A percentile compares a stretch with the other conserved stretches of the same genome.
Conservation (phyloP, 1,284 basidiomycete genomes). For the Rhodotorula mucilaginosa region DNA sequence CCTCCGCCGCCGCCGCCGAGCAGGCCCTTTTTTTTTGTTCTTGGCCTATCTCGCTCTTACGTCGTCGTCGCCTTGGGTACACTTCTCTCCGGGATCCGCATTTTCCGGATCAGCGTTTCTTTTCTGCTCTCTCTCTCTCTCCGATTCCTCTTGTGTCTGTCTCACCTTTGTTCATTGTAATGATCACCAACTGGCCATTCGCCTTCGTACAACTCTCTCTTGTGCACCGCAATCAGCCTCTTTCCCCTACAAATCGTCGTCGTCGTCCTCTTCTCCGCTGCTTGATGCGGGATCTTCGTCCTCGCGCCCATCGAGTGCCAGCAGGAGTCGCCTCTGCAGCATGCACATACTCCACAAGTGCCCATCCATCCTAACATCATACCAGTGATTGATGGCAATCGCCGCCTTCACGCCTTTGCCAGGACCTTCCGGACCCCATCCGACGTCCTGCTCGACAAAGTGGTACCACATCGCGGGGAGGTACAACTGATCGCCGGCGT, state of each 20-base stretch:
- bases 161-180: not conserved
- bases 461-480: constrained; percentile 78
- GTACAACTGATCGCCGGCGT: constrained; percentile 76
- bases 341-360: constrained; percentile 65
- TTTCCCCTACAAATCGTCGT: not conserved
- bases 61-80: too few relatives aligned
- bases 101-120: not conserved
- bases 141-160: not conserved
- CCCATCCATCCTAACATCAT: constrained; percentile 67
- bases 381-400: constrained; percentile 74
- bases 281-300: constrained; percentile 1
- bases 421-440: not conserved
- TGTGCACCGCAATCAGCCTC: not conserved
- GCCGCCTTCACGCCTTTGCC: constrained; percentile 49
- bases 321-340: constrained; percentile 56
- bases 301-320: constrained; percentile 24
- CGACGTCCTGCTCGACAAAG: constrained; percentile 38
- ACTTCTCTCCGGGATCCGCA: not conserved
- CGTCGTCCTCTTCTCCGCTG: not conserved
- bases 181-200: not conserved
- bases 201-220: too few relatives aligned
- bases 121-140: too few relatives aligned
- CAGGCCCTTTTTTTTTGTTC: not conserved
- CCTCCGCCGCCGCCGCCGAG: not conserved
- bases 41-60: not conserved